Conservation (phyloP, 108 stramenopile species). For the Nitzschia palea region DNA sequence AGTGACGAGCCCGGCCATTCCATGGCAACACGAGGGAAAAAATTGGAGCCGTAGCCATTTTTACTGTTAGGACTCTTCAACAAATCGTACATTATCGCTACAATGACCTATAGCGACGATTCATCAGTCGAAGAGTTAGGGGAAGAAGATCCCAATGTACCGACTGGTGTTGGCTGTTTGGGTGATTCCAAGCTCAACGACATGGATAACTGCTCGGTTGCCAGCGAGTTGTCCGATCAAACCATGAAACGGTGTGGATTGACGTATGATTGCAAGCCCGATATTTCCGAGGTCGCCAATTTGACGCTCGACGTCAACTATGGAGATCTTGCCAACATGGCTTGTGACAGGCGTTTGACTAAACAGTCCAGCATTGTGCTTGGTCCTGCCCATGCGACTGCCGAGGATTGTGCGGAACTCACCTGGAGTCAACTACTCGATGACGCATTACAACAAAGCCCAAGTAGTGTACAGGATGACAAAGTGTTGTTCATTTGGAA, state of each 20-base stretch:
- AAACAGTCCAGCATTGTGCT: background rate
- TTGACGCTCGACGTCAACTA: background rate
- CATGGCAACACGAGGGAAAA: no score
- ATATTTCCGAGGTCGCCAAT: constrained; percentile 2
- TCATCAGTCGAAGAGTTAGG: background rate
- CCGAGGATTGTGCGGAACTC: background rate
- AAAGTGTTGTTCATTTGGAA: background rate
- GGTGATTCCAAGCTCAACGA: background rate
- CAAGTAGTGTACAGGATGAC: background rate
- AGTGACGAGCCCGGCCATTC: no score
- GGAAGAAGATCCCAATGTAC: background rate
- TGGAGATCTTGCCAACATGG: constrained; percentile 3
- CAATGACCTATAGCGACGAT: background rate
- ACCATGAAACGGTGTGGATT: background rate
- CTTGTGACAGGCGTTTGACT: background rate
- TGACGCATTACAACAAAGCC: background rate
- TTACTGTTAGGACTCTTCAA: no score
- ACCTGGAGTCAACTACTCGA: background rate
- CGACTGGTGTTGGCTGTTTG: background rate
- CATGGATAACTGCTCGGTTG: background rate
- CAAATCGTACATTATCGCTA: no score
- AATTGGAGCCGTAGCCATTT: no score
- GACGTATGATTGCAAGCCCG: constrained; percentile 5
- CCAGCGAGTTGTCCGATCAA: constrained; percentile 2
- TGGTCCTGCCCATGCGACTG: background rate